These are phyloP conservation scores for Aureobasidium sp. DNA, from an alignment of 2,329 filamentous ascomycete genomes.

Conservation along the genomic window DNA sequence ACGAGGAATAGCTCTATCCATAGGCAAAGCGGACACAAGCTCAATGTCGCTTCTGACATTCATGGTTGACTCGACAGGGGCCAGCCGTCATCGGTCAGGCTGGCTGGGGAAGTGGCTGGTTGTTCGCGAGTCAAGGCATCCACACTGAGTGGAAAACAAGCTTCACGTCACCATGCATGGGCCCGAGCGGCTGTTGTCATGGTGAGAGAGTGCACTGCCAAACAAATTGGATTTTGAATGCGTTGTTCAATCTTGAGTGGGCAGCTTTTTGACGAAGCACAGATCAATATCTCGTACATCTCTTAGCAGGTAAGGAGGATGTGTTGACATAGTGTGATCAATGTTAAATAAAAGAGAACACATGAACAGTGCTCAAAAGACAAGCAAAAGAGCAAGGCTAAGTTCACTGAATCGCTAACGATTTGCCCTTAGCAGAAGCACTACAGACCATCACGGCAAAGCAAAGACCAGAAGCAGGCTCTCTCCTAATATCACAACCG, in stretches of 20 bases:
- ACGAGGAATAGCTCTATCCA: background rate
- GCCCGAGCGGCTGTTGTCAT: slow-evolving; percentile 2
- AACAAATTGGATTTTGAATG: background rate
- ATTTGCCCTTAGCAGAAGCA: background rate
- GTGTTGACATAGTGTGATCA: background rate
- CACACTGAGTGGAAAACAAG: background rate
- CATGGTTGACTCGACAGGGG: background rate
- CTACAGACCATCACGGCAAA: background rate
- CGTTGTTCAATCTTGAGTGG: slow-evolving; percentile 5
- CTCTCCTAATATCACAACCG: background rate
- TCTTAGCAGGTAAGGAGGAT: background rate
- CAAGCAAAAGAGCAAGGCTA: background rate
- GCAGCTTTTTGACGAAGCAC: background rate
- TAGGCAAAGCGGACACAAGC: background rate
- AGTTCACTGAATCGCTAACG: background rate
- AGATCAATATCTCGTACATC: background rate
- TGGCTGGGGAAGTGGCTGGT: background rate
- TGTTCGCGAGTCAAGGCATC: background rate
- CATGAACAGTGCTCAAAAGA: background rate
- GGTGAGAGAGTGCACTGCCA: background rate
- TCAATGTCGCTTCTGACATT: background rate
- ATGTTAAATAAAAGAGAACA: background rate
- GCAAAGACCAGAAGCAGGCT: background rate
- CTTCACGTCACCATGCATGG: background rate
- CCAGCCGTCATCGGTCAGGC: background rate